Conservation (phyloP, 768 basidiomycete species). For the Suillus sp. region DNA sequence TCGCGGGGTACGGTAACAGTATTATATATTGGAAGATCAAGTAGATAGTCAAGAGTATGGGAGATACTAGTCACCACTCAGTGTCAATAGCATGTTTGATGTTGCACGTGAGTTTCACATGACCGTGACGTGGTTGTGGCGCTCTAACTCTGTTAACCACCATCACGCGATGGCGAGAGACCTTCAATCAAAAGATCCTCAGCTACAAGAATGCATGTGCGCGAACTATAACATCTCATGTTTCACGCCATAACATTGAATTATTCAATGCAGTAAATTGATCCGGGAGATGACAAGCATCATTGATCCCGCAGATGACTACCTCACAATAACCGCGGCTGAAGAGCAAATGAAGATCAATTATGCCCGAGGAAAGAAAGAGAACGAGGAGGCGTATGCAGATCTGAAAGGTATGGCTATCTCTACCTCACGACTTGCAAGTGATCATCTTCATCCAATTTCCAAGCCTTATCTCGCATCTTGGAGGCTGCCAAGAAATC, state of each 20-base stretch:
- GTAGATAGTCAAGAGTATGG: neutral
- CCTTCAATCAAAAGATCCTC: conserved; percentile 34
- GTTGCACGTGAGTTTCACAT: conserved; percentile 11
- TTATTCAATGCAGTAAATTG: conserved; percentile 49
- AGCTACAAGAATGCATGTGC: conserved; percentile 37
- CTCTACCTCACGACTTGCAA: neutral
- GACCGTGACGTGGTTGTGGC: conserved; percentile 6
- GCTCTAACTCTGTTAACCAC: neutral
- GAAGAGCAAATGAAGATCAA: conserved; percentile 68
- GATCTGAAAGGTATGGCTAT: conserved; percentile 58
- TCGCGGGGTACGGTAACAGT: conserved; percentile 64
- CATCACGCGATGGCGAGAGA: conserved; percentile 28
- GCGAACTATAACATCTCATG: conserved; percentile 4
- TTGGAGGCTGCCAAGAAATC: conserved; percentile 73
- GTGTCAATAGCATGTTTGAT: neutral
- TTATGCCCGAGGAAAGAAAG: conserved; percentile 60
- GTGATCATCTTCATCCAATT: conserved; percentile 11
- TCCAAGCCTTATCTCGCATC: conserved; percentile 58
- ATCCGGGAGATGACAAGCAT: conserved; percentile 71
- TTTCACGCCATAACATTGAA: neutral
- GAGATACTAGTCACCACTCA: too few relatives aligned
- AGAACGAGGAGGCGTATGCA: conserved; percentile 65
- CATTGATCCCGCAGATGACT: conserved; percentile 81
- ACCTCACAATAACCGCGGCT: conserved; percentile 69
- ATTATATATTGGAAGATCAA: conserved; percentile 71